Evolutionary conservation across 1,284 basidiomycete species (phyloP).

Genomic region (Laetiporus sulphureus): DNA sequence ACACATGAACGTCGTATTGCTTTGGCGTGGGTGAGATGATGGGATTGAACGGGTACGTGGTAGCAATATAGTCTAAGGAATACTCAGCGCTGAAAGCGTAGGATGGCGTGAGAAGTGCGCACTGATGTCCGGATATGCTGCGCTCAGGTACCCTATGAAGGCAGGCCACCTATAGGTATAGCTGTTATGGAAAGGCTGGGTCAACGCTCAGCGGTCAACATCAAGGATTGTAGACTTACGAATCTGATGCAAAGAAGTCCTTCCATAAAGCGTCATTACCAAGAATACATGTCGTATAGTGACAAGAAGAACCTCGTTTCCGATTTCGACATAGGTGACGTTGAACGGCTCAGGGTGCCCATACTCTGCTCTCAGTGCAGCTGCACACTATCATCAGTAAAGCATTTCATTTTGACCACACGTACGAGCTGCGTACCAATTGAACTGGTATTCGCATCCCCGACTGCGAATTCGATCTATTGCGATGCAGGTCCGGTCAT

Average conservation of each 20-base stretch:
- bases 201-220: background rate
- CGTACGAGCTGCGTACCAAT: background rate
- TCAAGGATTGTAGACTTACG: background rate
- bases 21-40: conserved; percentile 45
- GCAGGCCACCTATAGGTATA: conserved; percentile 58
- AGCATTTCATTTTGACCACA: background rate
- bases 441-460: conserved; percentile 40
- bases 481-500: too few species aligned
- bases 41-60: conserved; percentile 39
- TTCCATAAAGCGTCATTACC: conserved; percentile 16
- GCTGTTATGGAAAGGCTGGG: conserved; percentile 19
- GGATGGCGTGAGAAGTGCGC: conserved; percentile 18
- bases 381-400: conserved; percentile 30
- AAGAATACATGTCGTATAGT: background rate
- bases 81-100: conserved; percentile 4
- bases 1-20: conserved; percentile 61
- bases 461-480: conserved; percentile 64
- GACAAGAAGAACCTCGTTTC: conserved; percentile 43
- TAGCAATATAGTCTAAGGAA: conserved; percentile 55
- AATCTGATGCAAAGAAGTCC: conserved; percentile 40
- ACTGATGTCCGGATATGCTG: conserved; percentile 58
- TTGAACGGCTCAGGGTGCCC: conserved; percentile 57
- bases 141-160: conserved; percentile 47
- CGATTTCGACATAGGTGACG: conserved; percentile 57
- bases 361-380: conserved; percentile 52